phyloP scores from a whole-genome alignment of 2,329 filamentous ascomycete species.

The Myotisia sp. region DNA sequence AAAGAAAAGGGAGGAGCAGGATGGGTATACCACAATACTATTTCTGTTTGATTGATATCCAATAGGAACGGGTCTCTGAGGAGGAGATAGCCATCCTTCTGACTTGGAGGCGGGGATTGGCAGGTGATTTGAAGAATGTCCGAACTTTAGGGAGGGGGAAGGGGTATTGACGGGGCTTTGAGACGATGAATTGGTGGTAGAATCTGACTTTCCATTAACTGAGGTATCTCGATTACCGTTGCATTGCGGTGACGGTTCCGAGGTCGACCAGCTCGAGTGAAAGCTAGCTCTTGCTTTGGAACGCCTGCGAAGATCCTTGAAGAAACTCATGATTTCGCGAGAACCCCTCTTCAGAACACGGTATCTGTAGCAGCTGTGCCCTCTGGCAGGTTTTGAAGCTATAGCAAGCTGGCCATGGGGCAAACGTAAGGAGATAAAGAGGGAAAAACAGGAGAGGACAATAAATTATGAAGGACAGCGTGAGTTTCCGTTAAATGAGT shows the following conservation, averaged over 20 bases:
- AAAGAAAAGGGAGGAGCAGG: not conserved
- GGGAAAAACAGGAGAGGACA: no score
- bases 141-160: conserved; percentile 54
- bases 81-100: conserved; percentile 23
- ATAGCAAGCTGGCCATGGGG: no score
- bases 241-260: conserved; percentile 24
- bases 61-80: conserved; percentile 33
- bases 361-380: no score
- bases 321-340: conserved; percentile 52
- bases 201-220: conserved; percentile 28
- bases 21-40: conserved; percentile 26
- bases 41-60: conserved; percentile 28
- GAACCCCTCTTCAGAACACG: no score
- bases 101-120: conserved; percentile 34
- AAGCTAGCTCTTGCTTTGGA: conserved; percentile 66
- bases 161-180: conserved; percentile 54
- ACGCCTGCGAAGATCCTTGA: conserved; percentile 62
- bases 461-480: no score
- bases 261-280: conserved; percentile 28
- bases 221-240: conserved; percentile 17
- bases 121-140: conserved; percentile 51
- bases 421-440: no score
- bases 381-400: no score
- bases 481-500: no score
- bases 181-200: conserved; percentile 43